Percentiles rank a stretch among this genome's conserved stretches.
Conservation (phyloP, 176 grass and related monocot genomes). For the Avena atlantica region DNA sequence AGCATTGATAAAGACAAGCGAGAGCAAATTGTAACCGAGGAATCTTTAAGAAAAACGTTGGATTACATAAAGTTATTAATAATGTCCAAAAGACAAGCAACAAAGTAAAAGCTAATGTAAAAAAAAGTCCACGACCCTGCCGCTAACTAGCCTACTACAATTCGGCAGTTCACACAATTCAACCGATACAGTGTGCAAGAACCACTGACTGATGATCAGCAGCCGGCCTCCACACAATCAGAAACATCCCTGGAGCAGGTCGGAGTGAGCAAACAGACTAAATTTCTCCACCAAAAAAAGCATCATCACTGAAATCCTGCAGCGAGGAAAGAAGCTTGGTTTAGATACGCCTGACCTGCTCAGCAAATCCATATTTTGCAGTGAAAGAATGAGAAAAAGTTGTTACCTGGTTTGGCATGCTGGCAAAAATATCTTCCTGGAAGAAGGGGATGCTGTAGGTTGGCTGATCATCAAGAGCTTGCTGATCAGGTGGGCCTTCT, state of each 20-base stretch:
- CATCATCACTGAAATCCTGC: conserved; percentile 2
- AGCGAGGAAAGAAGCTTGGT: not conserved
- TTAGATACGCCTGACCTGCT: not conserved
- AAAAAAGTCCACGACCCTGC: not conserved
- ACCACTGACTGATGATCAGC: not conserved
- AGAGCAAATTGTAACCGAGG: not conserved
- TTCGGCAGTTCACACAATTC: not conserved
- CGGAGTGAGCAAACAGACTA: not conserved
- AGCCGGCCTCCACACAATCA: not conserved
- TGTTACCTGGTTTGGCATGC: conserved; percentile 36
- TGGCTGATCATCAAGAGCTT: not conserved
- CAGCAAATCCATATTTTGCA: not conserved
- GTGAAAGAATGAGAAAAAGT: not conserved
- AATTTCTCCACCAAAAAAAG: conserved; percentile 17
- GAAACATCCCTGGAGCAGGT: not conserved
- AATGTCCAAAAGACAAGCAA: not conserved
- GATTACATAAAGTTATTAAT: not conserved
- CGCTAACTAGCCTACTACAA: conserved; percentile 29
- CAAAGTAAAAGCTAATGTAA: not conserved
- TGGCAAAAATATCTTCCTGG: not conserved
- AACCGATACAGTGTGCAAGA: conserved; percentile 15
- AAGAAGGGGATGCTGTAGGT: not conserved
- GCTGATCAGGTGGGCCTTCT: conserved; percentile 8
- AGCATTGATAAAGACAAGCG: no score
- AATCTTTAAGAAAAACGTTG: not conserved